phyloP scores from a whole-genome alignment of 352 stramenopile species.

The Pythium dissotocum region DNA sequence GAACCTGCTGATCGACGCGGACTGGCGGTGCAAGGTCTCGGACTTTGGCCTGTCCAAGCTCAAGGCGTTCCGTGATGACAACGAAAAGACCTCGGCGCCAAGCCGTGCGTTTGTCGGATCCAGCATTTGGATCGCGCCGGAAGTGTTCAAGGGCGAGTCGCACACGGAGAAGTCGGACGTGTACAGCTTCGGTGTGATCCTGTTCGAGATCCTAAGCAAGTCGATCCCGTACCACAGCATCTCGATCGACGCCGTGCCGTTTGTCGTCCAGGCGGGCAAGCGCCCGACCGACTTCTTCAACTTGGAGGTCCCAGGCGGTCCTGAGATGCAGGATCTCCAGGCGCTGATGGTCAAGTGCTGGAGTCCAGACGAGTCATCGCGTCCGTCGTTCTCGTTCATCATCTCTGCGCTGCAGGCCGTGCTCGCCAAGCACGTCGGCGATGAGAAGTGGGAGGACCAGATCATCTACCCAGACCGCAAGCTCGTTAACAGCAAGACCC shows the following conservation, averaged over 20 bases:
- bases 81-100: slow-evolving; percentile 34
- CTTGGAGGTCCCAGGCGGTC: slow-evolving; percentile 45
- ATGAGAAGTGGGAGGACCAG: slow-evolving; percentile 83
- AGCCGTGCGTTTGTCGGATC: slow-evolving; percentile 79
- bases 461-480: slow-evolving; percentile 84
- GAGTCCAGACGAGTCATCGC: slow-evolving; percentile 62
- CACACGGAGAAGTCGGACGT: slow-evolving; percentile 90
- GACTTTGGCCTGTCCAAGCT: slow-evolving; percentile 89
- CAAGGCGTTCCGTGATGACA: slow-evolving; percentile 73
- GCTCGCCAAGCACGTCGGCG: slow-evolving; percentile 62
- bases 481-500: slow-evolving; percentile 52
- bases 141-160: slow-evolving; percentile 86
- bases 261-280: slow-evolving; percentile 78
- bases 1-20: slow-evolving; percentile 87
- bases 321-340: slow-evolving; percentile 68
- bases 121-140: slow-evolving; percentile 89
- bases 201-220: slow-evolving; percentile 72
- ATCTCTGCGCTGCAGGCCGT: slow-evolving; percentile 75
- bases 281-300: slow-evolving; percentile 75
- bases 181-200: slow-evolving; percentile 86
- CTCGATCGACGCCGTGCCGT: slow-evolving; percentile 78
- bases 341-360: slow-evolving; percentile 79
- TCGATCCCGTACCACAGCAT: slow-evolving; percentile 76
- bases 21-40: slow-evolving; percentile 90
- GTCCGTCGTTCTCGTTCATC: slow-evolving; percentile 82